A percentile compares a stretch with the other conserved stretches of the same genome.
These are phyloP conservation scores for Aspergillus ibericus DNA, from an alignment of 2,329 filamentous ascomycete genomes.

Conservation along the genomic window DNA sequence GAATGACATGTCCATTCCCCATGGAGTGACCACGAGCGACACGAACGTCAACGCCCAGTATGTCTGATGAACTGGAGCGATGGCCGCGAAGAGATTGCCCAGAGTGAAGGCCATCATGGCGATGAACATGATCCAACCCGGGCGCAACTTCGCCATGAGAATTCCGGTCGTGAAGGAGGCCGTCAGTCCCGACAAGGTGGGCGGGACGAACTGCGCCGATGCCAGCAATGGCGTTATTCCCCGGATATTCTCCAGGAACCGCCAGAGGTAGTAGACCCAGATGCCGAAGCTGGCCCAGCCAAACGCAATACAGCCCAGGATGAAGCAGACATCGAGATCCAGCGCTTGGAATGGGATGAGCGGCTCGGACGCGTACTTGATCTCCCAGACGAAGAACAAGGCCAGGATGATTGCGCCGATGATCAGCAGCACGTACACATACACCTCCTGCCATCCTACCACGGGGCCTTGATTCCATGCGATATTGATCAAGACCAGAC, in stretches of 20 bases:
- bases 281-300: conserved; percentile 46
- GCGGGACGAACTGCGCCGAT: conserved; percentile 33
- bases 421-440: conserved; percentile 59
- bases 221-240: conserved; percentile 27
- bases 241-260: conserved; percentile 29
- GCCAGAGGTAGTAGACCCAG: conserved; percentile 44
- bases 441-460: conserved; percentile 58
- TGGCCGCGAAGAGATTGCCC: conserved; percentile 44
- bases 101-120: conserved; percentile 42
- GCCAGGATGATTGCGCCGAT: conserved; percentile 56
- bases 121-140: conserved; percentile 23
- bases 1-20: conserved; percentile 67
- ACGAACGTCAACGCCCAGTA: conserved; percentile 68
- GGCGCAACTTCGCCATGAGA: conserved; percentile 26
- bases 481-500: conserved; percentile 64
- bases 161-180: conserved; percentile 31
- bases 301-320: conserved; percentile 41
- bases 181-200: conserved; percentile 29
- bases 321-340: conserved; percentile 32
- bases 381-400: conserved; percentile 57
- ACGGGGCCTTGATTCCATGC: conserved; percentile 66
- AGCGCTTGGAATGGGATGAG: conserved; percentile 56
- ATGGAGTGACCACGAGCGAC: conserved; percentile 58
- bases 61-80: conserved; percentile 54
- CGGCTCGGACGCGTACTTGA: conserved; percentile 48